phyloP scores from a whole-genome alignment of 1,139 yeast genomes.

The Blastobotrys petasosporus region DNA sequence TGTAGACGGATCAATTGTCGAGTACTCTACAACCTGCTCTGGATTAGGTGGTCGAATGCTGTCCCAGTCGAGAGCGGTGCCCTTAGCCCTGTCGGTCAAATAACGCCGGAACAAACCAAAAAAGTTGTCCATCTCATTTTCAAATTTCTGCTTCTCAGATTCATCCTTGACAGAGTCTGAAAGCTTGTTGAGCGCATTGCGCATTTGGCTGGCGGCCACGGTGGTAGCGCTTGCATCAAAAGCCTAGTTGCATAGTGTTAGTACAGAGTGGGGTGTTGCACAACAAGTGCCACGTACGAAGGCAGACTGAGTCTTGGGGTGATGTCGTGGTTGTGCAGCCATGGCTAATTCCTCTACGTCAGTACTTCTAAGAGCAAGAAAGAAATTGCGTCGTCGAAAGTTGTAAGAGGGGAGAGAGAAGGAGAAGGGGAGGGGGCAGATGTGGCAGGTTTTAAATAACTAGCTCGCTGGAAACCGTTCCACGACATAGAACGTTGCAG shows the following conservation, averaged over 20 bases:
- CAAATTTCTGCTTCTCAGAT: slow-evolving; percentile 57
- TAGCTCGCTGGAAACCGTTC: too few relatives aligned
- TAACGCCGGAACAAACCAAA: slow-evolving; percentile 92
- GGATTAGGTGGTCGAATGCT: slow-evolving; percentile 84
- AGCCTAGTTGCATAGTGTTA: slow-evolving; percentile 43
- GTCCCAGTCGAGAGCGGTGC: slow-evolving; percentile 87
- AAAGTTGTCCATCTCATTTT: slow-evolving; percentile 90
- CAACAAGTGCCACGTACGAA: slow-evolving; percentile 26
- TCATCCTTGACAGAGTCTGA: slow-evolving; percentile 69
- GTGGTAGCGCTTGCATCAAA: slow-evolving; percentile 94
- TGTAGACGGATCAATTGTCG: slow-evolving; percentile 36
- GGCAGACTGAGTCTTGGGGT: slow-evolving; percentile 31
- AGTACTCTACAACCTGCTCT: slow-evolving; percentile 83
- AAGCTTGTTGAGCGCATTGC: slow-evolving; percentile 85
- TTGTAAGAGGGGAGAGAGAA: not conserved
- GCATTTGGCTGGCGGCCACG: slow-evolving; percentile 96
- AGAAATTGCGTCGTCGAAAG: not conserved
- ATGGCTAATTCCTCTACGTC: not conserved
- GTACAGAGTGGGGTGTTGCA: not conserved
- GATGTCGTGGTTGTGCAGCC: slow-evolving; percentile 13
- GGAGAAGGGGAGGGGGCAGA: not conserved
- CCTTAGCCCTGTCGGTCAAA: slow-evolving; percentile 81
- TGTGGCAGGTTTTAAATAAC: not conserved
- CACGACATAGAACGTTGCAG: too few relatives aligned
- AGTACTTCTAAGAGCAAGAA: not conserved